Conservation (phyloP, 371 early-diverging fungal species). For the Capniomyces stellatus region DNA sequence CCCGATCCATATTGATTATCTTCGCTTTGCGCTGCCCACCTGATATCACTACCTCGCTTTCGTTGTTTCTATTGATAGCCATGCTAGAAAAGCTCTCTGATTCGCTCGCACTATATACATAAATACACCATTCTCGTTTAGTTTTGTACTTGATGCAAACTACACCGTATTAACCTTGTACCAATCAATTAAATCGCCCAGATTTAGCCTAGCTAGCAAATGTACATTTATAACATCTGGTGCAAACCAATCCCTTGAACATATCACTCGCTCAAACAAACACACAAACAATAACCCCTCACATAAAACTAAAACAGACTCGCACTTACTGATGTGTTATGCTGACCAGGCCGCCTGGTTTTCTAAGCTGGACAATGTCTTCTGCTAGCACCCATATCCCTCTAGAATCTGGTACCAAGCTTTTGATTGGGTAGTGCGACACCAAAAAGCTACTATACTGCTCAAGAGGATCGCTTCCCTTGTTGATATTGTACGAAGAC, state of each 20-base stretch:
- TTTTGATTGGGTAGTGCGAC: neutral
- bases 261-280: too few species aligned
- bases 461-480: neutral
- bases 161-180: too few species aligned
- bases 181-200: too few species aligned
- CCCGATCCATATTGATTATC: conserved; percentile 1
- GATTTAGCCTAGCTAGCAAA: too few species aligned
- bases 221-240: too few species aligned
- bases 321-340: neutral
- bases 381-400: conserved; percentile 1
- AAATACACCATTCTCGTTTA: neutral
- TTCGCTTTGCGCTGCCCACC: neutral
- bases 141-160: too few species aligned
- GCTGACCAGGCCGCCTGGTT: neutral
- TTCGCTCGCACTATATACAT: neutral
- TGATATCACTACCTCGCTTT: neutral
- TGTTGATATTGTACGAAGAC: neutral
- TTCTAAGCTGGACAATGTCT: neutral
- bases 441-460: neutral
- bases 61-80: neutral
- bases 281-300: too few species aligned
- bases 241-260: too few species aligned
- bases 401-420: neutral
- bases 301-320: neutral
- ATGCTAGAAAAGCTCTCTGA: neutral